These are phyloP conservation scores for Melocanna baccifera DNA, from an alignment of 176 grass and related monocot genomes.

Conservation along the genomic window DNA sequence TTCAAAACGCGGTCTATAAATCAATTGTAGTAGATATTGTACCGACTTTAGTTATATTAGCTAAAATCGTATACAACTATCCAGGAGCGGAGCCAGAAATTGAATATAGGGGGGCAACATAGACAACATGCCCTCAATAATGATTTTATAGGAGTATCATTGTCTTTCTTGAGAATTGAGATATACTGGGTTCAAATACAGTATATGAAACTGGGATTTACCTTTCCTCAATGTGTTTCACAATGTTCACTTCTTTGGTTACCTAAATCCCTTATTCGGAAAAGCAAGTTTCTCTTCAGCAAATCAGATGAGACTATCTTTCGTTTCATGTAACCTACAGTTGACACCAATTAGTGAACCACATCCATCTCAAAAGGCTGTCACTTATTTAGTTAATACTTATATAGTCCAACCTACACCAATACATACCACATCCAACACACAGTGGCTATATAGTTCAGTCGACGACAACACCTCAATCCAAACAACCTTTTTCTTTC, in stretches of 20 bases:
- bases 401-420: background rate
- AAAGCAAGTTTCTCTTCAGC: background rate
- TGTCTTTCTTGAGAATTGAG: background rate
- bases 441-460: background rate
- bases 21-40: no score
- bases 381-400: background rate
- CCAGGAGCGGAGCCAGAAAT: no score
- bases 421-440: background rate
- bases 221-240: background rate
- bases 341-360: background rate
- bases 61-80: no score
- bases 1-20: no score
- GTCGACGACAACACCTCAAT: background rate
- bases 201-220: background rate
- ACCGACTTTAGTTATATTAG: no score
- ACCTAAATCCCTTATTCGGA: background rate
- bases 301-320: background rate
- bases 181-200: background rate
- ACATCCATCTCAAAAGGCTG: background rate
- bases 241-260: background rate
- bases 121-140: background rate
- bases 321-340: background rate
- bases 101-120: no score
- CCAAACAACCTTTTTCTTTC: background rate
- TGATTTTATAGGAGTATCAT: background rate